Evolutionary conservation across 2,329 filamentous ascomycete species (phyloP), one percentile per base, ranked within the genome.

Genomic region (Colletotrichum brevisporum): DNA sequence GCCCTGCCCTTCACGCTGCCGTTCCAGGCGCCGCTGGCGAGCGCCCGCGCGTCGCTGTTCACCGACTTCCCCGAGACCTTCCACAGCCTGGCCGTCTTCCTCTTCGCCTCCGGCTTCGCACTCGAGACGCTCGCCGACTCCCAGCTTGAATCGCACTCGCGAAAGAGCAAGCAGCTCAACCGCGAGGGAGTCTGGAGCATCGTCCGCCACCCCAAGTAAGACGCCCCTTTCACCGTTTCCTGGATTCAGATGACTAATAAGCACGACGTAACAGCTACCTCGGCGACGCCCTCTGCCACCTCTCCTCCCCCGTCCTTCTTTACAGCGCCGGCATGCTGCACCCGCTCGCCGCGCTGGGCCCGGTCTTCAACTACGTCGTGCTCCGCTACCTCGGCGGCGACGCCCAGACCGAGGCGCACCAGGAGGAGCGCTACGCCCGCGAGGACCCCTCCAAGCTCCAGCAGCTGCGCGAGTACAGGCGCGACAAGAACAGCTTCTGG

Each of bases 131-230:
- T 90, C 26, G 88, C 88, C 12, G 88, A 91, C 73, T 80, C 80
- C 55, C 88, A 90, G 74, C 79, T 90, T 15, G 84, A 85, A 53
- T 74, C 80, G 41, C 87, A 88, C 75, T 55, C 67, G 4, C 50
- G 18, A 21, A 61, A 67, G 62, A 69, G 55, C 51, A 83, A 84
- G 69, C 78, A 79, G 52, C 76, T 83, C 24, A 79, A 80, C 16
- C 83, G 84, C 15, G 82, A 86, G n/a, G 88, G 88, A 13, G 88
- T 90, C 36, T 90, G 87, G 86, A 88, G 86, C 72, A 83, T 90
- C 39, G 87, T 90, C 27, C 79, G 89, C 56, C 88, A 90, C 77
- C 88, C 88, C 0, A 90, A 90, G 87, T 89, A 80, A 76, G 85
- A 10, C 8, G 10, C 9, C 31, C 31, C 18, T n/a, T 12, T 8